These are phyloP conservation scores for Fraxinus sp. DNA, from an alignment of 305 asterid genomes.

Conservation along the genomic window DNA sequence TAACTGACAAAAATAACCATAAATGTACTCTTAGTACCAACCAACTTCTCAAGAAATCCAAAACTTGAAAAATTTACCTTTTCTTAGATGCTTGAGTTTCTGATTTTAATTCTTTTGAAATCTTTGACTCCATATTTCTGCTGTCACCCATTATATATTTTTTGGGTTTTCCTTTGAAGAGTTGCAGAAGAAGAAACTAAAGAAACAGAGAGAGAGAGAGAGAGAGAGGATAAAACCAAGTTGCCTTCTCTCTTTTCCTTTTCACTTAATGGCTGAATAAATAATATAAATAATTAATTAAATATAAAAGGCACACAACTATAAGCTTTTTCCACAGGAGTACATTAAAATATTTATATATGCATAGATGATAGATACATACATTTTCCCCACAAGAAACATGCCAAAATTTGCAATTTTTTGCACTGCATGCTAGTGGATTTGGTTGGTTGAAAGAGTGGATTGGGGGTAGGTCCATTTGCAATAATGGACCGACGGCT, in stretches of 20 bases:
- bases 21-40: neutral
- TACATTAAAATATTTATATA: neutral
- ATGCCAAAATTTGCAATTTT: neutral
- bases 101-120: constrained; percentile 22
- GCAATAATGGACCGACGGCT: neutral
- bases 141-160: neutral
- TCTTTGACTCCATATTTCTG: constrained; percentile 17
- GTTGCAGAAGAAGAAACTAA: neutral
- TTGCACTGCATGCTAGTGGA: neutral
- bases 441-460: neutral
- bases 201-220: neutral
- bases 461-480: neutral
- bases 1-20: neutral
- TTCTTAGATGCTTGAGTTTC: constrained; percentile 47
- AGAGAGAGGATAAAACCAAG: neutral
- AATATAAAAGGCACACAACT: neutral
- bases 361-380: neutral
- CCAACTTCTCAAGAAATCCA: neutral
- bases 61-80: constrained; percentile 36
- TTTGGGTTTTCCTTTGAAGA: neutral
- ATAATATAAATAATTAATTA: neutral
- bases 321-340: neutral
- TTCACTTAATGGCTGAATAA: neutral
- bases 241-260: neutral
- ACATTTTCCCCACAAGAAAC: neutral